These are phyloP conservation scores for Lactifluus echinatus DNA, from an alignment of 768 basidiomycete species.

Conservation along the genomic window DNA sequence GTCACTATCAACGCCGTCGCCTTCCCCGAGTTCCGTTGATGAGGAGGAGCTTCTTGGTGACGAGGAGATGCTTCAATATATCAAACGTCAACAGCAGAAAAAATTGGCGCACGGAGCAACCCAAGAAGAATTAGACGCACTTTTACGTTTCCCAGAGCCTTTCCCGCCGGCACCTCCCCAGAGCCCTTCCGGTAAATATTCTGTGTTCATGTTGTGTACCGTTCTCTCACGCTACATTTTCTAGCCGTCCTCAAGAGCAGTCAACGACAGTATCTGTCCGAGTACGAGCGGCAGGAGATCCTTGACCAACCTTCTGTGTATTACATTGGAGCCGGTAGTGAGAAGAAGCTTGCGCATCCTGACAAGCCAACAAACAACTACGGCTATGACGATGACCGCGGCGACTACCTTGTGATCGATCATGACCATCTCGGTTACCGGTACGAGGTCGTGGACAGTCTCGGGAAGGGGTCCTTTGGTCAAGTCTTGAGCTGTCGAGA, in stretches of 20 bases:
- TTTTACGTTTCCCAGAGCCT: slow-evolving; percentile 91
- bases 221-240: background rate
- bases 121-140: slow-evolving; percentile 78
- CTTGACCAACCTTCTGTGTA: slow-evolving; percentile 81
- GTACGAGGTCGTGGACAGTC: slow-evolving; percentile 87
- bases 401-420: slow-evolving; percentile 87
- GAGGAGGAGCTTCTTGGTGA: slow-evolving; percentile 87
- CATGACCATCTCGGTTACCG: slow-evolving; percentile 94
- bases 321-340: slow-evolving; percentile 67
- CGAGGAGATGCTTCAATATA: slow-evolving; percentile 95
- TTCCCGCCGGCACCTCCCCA: slow-evolving; percentile 56
- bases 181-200: slow-evolving; percentile 59
- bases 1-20: slow-evolving; percentile 78
- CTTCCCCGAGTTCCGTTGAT: slow-evolving; percentile 64
- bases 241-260: slow-evolving; percentile 57
- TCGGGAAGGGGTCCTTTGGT: slow-evolving; percentile 98
- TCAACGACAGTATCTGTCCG: slow-evolving; percentile 66
- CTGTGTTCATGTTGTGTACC: background rate
- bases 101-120: slow-evolving; percentile 75
- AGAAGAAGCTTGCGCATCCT: slow-evolving; percentile 72
- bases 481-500: slow-evolving; percentile 95
- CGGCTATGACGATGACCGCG: slow-evolving; percentile 96
- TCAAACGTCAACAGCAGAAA: slow-evolving; percentile 83
- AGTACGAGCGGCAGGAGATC: slow-evolving; percentile 87
- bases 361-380: slow-evolving; percentile 78